phyloP scores from a whole-genome alignment of 75 land plant genomes.

The Cryptomeria japonica region DNA sequence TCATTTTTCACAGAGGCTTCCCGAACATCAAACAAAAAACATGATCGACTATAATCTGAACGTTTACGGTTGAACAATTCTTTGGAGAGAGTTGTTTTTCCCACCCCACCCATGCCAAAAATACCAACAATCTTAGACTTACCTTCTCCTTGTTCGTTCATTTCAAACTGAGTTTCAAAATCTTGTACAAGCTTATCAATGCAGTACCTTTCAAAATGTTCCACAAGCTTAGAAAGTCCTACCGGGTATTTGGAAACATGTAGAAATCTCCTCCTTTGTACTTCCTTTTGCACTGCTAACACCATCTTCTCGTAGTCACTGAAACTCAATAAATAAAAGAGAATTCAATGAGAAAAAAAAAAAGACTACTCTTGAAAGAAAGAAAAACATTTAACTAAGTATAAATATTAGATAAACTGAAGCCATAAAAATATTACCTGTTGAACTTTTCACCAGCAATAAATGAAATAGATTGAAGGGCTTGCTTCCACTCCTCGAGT shows the following conservation, averaged over 20 bases:
- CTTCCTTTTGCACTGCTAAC: not conserved
- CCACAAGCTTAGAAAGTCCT: not conserved
- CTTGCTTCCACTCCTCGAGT: no score
- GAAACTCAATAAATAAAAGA: not conserved
- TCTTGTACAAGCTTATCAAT: not conserved
- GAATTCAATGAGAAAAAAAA: no score
- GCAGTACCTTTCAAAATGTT: not conserved
- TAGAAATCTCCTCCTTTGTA: not conserved
- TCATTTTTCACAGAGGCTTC: not conserved
- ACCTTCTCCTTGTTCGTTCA: not conserved
- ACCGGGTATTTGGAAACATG: not conserved
- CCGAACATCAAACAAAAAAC: not conserved
- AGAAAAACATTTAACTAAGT: not conserved
- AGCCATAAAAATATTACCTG: not conserved
- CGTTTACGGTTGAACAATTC: not conserved
- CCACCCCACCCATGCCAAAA: not conserved
- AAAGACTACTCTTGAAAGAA: not conserved
- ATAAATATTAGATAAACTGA: not conserved
- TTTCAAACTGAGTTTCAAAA: not conserved
- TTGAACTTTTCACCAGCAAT: not conserved
- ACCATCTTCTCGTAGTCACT: not conserved
- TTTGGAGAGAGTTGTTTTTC: not conserved
- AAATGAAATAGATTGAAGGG: not conserved
- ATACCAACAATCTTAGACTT: not conserved
- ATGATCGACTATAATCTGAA: not conserved